A percentile compares a stretch with the other conserved stretches of the same genome.
These are phyloP conservation scores for Globisporangium okanoganense DNA, from an alignment of 352 stramenopile species.

Conservation along the genomic window DNA sequence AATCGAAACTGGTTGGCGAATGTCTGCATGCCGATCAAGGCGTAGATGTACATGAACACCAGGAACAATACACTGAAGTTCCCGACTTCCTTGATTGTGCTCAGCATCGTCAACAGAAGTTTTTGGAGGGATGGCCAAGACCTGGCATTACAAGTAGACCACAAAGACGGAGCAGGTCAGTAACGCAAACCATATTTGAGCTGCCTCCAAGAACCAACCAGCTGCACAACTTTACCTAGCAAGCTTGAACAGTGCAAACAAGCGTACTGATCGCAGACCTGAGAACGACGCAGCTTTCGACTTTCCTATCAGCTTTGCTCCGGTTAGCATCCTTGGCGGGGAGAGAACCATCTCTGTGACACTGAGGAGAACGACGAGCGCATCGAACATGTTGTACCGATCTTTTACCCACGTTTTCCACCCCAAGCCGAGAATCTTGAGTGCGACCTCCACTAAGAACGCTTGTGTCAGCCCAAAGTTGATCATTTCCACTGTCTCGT, in stretches of 20 bases:
- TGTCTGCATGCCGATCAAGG: slow-evolving; percentile 90
- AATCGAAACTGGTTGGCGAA: slow-evolving; percentile 92
- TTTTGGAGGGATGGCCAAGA: slow-evolving; percentile 90
- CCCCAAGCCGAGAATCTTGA: slow-evolving; percentile 80
- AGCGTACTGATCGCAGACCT: slow-evolving; percentile 78
- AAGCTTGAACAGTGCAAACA: slow-evolving; percentile 92
- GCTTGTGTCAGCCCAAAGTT: slow-evolving; percentile 57
- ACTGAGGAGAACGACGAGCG: slow-evolving; percentile 42
- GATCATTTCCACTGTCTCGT: slow-evolving; percentile 43
- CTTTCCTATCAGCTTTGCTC: slow-evolving; percentile 3
- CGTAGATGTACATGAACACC: slow-evolving; percentile 94
- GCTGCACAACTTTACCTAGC: slow-evolving; percentile 32
- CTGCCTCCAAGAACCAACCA: background rate
- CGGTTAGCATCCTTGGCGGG: slow-evolving; percentile 31
- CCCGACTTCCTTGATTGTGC: slow-evolving; percentile 84
- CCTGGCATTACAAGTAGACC: slow-evolving; percentile 26
- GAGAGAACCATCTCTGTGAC: slow-evolving; percentile 40
- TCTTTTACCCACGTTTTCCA: slow-evolving; percentile 42
- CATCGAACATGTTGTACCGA: slow-evolving; percentile 84
- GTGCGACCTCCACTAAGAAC: slow-evolving; percentile 44
- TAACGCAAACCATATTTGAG: background rate
- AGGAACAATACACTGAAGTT: slow-evolving; percentile 92
- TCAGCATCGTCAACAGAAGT: slow-evolving; percentile 89
- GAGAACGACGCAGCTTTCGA: slow-evolving; percentile 47
- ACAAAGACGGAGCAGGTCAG: background rate